Evolutionary conservation across 495 filamentous ascomycete genomes (phyloP).

Genomic region (Astrocystis sublimbata): DNA sequence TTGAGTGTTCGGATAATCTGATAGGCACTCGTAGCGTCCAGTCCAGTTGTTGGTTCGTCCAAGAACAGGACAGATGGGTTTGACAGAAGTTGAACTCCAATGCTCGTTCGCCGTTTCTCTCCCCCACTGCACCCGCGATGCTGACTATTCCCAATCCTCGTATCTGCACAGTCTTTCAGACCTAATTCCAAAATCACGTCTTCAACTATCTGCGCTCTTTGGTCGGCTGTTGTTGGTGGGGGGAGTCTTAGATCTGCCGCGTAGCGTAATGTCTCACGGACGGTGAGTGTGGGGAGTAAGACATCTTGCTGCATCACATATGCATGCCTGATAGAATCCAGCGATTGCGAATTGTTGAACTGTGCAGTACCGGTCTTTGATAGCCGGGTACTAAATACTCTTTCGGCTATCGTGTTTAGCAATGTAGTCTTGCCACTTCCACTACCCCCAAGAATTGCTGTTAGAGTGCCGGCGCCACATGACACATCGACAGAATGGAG

Average conservation of each 20-base stretch:
- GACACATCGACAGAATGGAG: slow-evolving; percentile 31
- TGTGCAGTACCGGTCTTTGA: slow-evolving; percentile 48
- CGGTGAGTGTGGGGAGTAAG: slow-evolving; percentile 67
- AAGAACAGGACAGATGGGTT: slow-evolving; percentile 75
- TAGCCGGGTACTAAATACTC: slow-evolving; percentile 58
- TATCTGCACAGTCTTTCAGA: slow-evolving; percentile 72
- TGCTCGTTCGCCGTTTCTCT: slow-evolving; percentile 70
- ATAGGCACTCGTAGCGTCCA: slow-evolving; percentile 75
- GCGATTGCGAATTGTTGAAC: slow-evolving; percentile 56
- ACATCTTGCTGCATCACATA: slow-evolving; percentile 81
- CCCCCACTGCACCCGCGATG: slow-evolving; percentile 76
- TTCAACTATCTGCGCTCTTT: slow-evolving; percentile 62
- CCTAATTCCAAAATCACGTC: slow-evolving; percentile 73
- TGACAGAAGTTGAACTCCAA: slow-evolving; percentile 72
- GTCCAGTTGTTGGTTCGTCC: slow-evolving; percentile 74
- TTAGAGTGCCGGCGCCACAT: slow-evolving; percentile 56
- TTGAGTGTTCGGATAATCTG: slow-evolving; percentile 71
- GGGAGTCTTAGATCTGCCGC: slow-evolving; percentile 70
- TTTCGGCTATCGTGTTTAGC: slow-evolving; percentile 67
- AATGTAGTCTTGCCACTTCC: slow-evolving; percentile 74
- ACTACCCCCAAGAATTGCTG: slow-evolving; percentile 71
- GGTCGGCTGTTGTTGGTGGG: slow-evolving; percentile 56
- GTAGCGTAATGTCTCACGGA: slow-evolving; percentile 70
- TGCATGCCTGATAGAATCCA: slow-evolving; percentile 52
- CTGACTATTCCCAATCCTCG: slow-evolving; percentile 64